Percentiles rank a stretch among this genome's conserved stretches.
Evolutionary conservation across 202 grass and related monocot species (phyloP).

Genomic region (Carex sylvatica): DNA sequence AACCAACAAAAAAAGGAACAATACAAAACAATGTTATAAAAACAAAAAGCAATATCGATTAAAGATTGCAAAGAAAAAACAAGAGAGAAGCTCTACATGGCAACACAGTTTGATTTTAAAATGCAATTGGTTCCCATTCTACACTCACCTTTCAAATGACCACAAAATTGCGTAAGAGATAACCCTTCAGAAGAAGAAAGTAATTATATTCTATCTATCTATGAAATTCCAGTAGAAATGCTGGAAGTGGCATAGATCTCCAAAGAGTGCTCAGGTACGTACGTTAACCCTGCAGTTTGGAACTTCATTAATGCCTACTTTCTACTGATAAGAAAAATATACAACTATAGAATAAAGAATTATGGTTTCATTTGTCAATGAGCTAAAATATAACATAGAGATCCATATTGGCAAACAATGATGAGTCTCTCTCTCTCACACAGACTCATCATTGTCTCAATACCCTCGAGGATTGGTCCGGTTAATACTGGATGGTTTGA

Average conservation of each 20-base stretch:
- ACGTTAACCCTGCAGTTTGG: constrained; percentile 55
- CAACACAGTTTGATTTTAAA: constrained; percentile 1
- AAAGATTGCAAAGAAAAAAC: not conserved
- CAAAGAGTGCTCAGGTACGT: constrained; percentile 82
- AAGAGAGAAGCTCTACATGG: constrained; percentile 15
- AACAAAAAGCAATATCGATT: not conserved
- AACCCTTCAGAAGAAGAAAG: constrained; percentile 16
- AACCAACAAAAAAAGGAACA: not conserved
- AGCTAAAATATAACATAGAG: not conserved
- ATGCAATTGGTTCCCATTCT: constrained; percentile 20
- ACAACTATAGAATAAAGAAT: not conserved
- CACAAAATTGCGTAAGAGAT: constrained; percentile 22
- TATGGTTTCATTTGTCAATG: not conserved
- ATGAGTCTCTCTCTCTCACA: not conserved
- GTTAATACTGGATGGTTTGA: not conserved
- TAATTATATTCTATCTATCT: constrained; percentile 23
- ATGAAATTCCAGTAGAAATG: constrained; percentile 64
- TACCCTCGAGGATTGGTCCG: not conserved
- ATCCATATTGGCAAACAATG: constrained; percentile 12
- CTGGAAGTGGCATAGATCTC: constrained; percentile 84
- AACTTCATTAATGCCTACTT: not conserved
- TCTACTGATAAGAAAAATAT: not conserved
- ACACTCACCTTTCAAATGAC: constrained; percentile 6
- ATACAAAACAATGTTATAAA: not conserved
- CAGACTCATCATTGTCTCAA: not conserved